Conservation (phyloP, 208 protist species). For the Borovskyia barvae region DNA sequence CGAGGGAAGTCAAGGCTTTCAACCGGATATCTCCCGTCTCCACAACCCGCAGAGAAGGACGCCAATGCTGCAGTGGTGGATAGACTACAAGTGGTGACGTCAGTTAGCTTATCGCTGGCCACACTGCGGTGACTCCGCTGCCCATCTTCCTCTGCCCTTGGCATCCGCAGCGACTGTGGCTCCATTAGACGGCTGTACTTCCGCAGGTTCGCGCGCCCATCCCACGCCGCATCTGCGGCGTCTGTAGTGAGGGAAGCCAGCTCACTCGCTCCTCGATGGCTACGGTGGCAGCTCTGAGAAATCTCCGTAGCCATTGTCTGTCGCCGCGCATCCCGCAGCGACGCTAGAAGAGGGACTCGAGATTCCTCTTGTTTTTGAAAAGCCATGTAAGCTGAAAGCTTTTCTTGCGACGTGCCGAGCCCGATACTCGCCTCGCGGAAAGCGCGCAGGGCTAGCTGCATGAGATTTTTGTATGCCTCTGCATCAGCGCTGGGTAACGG, state of each 20-base stretch:
- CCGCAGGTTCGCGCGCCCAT: conserved; percentile 1
- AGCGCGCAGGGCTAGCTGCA: conserved; percentile 41
- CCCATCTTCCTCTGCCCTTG: not conserved
- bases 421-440: conserved; percentile 45
- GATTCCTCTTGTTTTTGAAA: conserved; percentile 42
- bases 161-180: conserved; percentile 1
- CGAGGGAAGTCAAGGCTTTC: conserved; percentile 8
- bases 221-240: not conserved
- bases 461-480: conserved; percentile 16
- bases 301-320: conserved; percentile 28
- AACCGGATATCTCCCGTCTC: not conserved
- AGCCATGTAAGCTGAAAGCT: conserved; percentile 45
- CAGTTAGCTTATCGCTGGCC: not conserved
- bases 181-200: not conserved
- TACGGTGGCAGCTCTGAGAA: no score
- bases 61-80: not conserved
- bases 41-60: not conserved
- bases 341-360: conserved; percentile 26
- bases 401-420: conserved; percentile 62
- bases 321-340: conserved; percentile 31
- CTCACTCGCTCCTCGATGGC: no score
- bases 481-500: conserved; percentile 9
- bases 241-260: not conserved
- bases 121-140: conserved; percentile 1
- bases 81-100: no score